These are phyloP conservation scores for Colletotrichum lindemuthianum DNA, from an alignment of 2,329 filamentous ascomycete species.

Conservation along the genomic window DNA sequence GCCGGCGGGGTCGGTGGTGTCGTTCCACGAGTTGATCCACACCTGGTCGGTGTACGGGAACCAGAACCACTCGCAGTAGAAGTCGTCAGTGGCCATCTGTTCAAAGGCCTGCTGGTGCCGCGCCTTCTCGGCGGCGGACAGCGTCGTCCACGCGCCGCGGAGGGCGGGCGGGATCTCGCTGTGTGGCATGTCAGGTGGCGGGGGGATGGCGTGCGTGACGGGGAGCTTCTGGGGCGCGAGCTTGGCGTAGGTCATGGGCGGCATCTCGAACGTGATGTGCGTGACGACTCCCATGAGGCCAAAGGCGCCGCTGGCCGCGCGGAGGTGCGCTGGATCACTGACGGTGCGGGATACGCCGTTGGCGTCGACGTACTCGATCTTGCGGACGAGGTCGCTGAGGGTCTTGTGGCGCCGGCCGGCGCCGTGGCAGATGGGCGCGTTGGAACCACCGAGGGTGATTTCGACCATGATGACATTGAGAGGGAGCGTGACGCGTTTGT, in stretches of 20 bases:
- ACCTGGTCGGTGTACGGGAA: slow-evolving; percentile 55
- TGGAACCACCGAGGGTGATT: slow-evolving; percentile 58
- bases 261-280: slow-evolving; percentile 58
- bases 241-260: slow-evolving; percentile 58
- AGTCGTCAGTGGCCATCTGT: slow-evolving; percentile 49
- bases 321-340: slow-evolving; percentile 49
- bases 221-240: slow-evolving; percentile 55
- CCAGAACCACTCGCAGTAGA: slow-evolving; percentile 62
- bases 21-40: slow-evolving; percentile 44
- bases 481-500: slow-evolving; percentile 53
- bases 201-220: slow-evolving; percentile 54
- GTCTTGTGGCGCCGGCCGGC: slow-evolving; percentile 53
- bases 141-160: slow-evolving; percentile 45
- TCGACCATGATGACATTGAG: slow-evolving; percentile 59
- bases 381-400: slow-evolving; percentile 54
- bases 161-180: slow-evolving; percentile 46
- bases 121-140: slow-evolving; percentile 45
- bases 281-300: slow-evolving; percentile 59
- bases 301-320: slow-evolving; percentile 56
- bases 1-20: slow-evolving; percentile 43
- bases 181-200: slow-evolving; percentile 43
- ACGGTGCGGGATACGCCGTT: slow-evolving; percentile 53
- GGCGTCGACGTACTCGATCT: slow-evolving; percentile 58
- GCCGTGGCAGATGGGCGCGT: slow-evolving; percentile 58
- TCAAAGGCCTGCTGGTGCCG: slow-evolving; percentile 50